Evolutionary conservation across 2,329 filamentous ascomycete genomes (phyloP), one percentile per base, ranked within the genome.

Genomic region (Colletotrichum chlorophyti): DNA sequence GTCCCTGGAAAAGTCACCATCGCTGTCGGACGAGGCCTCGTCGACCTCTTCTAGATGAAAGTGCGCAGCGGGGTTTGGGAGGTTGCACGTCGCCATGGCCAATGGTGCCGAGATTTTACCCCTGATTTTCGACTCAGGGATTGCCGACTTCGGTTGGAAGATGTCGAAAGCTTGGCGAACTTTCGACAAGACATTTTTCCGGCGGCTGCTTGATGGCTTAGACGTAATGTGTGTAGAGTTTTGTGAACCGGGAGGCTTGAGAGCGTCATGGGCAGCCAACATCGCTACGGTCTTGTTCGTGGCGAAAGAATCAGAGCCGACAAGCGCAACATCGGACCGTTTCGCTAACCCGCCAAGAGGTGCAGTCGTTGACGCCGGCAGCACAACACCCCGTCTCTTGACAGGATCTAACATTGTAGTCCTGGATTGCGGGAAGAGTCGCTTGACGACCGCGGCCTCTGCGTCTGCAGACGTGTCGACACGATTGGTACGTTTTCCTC

Each of bases 281-380:
- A 76, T 77, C 11, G 69, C 69, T 5, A 53, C 50, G 10, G 74
- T 61, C 54, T 76, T 76, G n/a, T 68, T 53, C 23, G 68, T 68
- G 26, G 76, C 68, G 40, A 27, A 34, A n/a, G 23, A 10, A 17
- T 27, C n/a, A 11, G 19, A 23, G 24, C 23, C 14, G 6, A 27
- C n/a, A n/a, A 21, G 27, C 21, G 23, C n/a, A 26, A 35, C 14
- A 27, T 38, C 15, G 7, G 29, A 12, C 21, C n/a, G 19, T n/a
- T 48, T 49, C 15, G 21, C 11, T 4, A 32, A 11, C n/a, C 15
- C 35, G 15, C 27, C 46, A 9, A 63, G 45, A 19, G 61, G 58
- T 9, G 31, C 49, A 5, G 61, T 61, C 21, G 40, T 59, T 24
- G 61, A 63, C 3, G 31, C 19, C 6, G 61, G 27, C 4, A 63